Percentiles rank a stretch among this genome's conserved stretches.
phyloP scores from a whole-genome alignment of 805 yeast species.

The Myxozyma melibiosi region DNA sequence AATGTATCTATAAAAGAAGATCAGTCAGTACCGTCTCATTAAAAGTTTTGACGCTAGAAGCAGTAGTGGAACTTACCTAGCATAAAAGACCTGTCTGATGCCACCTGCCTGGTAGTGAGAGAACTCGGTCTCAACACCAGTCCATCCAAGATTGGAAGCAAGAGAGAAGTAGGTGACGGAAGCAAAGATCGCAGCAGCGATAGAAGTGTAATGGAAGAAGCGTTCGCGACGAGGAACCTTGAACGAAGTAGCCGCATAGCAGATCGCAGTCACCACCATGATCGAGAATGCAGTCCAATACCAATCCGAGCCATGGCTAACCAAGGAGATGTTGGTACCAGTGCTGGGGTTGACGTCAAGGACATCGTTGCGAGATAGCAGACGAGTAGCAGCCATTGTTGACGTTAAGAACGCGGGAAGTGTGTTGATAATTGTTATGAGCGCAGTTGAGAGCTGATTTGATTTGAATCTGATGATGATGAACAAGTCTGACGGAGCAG shows the following conservation, averaged over 20 bases:
- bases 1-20: conserved; percentile 46
- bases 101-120: conserved; percentile 48
- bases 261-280: conserved; percentile 47
- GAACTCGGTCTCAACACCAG: conserved; percentile 53
- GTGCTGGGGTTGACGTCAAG: conserved; percentile 50
- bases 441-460: no score
- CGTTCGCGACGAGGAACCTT: conserved; percentile 41
- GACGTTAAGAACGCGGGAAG: no score
- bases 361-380: conserved; percentile 20
- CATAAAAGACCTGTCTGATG: conserved; percentile 57
- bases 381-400: conserved; percentile 7
- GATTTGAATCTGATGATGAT: no score
- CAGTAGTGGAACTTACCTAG: conserved; percentile 40
- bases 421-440: no score
- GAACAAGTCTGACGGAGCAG: no score
- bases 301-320: conserved; percentile 66
- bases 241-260: conserved; percentile 38
- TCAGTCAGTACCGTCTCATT: no score
- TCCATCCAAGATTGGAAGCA: conserved; percentile 62
- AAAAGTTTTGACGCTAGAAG: no score
- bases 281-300: conserved; percentile 63
- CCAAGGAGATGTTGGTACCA: conserved; percentile 51
- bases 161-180: conserved; percentile 56
- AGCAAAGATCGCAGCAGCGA: conserved; percentile 47
- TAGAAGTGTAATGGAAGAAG: conserved; percentile 46